A percentile compares a stretch with the other conserved stretches of the same genome.
phyloP scores from a whole-genome alignment of 2,329 filamentous ascomycete genomes.

The Fusarium albidum region DNA sequence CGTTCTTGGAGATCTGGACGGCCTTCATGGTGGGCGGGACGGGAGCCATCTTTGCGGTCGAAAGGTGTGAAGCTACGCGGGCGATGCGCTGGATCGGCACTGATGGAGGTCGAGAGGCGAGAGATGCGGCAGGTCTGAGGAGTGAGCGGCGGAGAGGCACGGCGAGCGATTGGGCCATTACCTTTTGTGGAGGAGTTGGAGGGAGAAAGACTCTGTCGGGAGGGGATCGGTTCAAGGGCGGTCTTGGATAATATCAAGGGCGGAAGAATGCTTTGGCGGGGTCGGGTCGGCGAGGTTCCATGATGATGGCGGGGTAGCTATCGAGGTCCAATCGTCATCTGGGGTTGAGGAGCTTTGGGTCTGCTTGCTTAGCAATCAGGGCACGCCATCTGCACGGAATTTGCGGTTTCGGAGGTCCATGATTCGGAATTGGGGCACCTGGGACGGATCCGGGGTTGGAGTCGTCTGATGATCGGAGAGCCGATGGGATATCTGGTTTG shows the following conservation, averaged over 20 bases:
- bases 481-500: background rate
- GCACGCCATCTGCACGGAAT: background rate
- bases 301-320: slow-evolving; percentile 43
- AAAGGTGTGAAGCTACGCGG: slow-evolving; percentile 13
- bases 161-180: slow-evolving; percentile 26
- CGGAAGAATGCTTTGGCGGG: slow-evolving; percentile 15
- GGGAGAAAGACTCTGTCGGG: background rate
- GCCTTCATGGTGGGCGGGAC: slow-evolving; percentile 77
- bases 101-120: background rate
- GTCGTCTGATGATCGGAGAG: no score
- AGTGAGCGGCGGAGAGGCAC: slow-evolving; percentile 28
- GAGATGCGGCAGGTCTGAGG: slow-evolving; percentile 18
- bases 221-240: background rate
- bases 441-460: background rate
- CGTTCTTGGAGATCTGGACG: slow-evolving; percentile 68
- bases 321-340: slow-evolving; percentile 13
- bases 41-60: slow-evolving; percentile 69
- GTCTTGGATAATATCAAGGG: background rate
- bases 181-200: slow-evolving; percentile 1
- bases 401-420: background rate
- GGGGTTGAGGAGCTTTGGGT: background rate
- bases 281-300: slow-evolving; percentile 20
- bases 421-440: background rate
- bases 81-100: slow-evolving; percentile 16
- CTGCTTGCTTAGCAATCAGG: slow-evolving; percentile 2